Base-by-base conservation (phyloP, 345 rosid genomes). In the Brassica incana region DNA sequence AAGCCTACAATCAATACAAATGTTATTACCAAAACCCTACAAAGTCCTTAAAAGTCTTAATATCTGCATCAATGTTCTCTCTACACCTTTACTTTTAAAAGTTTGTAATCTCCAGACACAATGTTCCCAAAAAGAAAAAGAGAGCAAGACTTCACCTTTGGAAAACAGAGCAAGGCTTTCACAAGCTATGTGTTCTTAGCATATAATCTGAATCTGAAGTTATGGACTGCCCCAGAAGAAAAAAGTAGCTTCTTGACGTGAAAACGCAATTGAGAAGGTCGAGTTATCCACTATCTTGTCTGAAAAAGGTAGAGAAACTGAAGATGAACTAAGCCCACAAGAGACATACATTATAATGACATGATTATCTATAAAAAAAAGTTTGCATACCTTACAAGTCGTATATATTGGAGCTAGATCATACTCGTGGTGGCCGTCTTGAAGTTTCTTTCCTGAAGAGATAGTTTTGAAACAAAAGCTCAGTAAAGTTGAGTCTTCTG, bases 391-490 rank as follows among this genome's bases (percentile, higher is more conserved):
- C 69, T 8, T 23, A 76, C 25, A 58, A 15, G 36, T 77, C 35
- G 15, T 40, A 12, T 38, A 72, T 59, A 11, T 66, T 36, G 8
- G 15, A 62, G 56, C 18, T 50, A 56, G 60, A 60, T 85, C 84
- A 91, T 83, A 75, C 76, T 80, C 94, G 87, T 20, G 98, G 88
- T 25, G 97, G 95, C 56, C 83, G 85, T 78, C 95, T 82, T 3
- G 85, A 74, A 85, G 84, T 85, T 79, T 85, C 84, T 84, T 86
- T 86, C 90, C 98, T 93, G 86, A 71, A 87, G 72, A 77, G 38
- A 84, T 5, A 70, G 23, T 73, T 32, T 63, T 50, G 52, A 62
- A 74, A 68, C 73, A 75, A 75, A 77, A 65, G 69, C 63, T 74
- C 2, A 80, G 35, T 76, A 69, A 69, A 75, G 75, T 66, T 32